Conservation (phyloP, 129 eudicot species). For the Logfia minima region DNA sequence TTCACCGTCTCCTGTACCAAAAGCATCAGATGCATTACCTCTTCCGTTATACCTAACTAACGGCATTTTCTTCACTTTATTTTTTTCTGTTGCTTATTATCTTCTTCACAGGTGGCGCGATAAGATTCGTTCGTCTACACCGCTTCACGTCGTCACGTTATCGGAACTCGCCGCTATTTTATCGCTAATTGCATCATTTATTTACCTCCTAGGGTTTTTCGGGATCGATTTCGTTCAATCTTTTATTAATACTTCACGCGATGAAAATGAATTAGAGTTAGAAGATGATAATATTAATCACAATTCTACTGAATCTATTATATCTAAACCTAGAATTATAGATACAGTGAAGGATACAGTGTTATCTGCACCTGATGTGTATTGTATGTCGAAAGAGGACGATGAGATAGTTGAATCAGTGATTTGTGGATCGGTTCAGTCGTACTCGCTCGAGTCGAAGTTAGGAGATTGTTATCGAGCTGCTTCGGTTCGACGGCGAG, state of each 20-base stretch:
- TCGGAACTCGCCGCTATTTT: constrained; percentile 54
- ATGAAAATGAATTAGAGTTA: constrained; percentile 13
- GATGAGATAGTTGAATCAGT: constrained; percentile 42
- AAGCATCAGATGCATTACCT: constrained; percentile 79
- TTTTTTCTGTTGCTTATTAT: constrained; percentile 62
- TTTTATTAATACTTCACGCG: constrained; percentile 35
- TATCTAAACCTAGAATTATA: constrained; percentile 13
- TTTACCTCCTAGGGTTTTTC: constrained; percentile 59
- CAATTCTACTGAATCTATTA: neutral
- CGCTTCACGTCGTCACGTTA: constrained; percentile 54
- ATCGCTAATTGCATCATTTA: constrained; percentile 48
- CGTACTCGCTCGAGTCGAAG: constrained; percentile 42
- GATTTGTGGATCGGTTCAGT: constrained; percentile 37
- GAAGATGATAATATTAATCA: neutral
- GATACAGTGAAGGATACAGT: neutral
- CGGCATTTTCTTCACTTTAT: constrained; percentile 61
- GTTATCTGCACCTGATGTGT: neutral
- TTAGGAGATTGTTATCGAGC: constrained; percentile 43
- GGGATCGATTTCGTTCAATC: constrained; percentile 73
- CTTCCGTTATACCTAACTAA: constrained; percentile 66
- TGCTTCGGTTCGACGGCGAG: constrained; percentile 47
- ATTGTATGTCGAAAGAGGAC: constrained; percentile 20
- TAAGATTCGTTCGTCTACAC: constrained; percentile 58
- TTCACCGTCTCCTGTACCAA: constrained; percentile 36
- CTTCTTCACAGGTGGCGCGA: constrained; percentile 72